A percentile compares a stretch with the other conserved stretches of the same genome.
Conservation (phyloP, 768 basidiomycete genomes). For the Suillus discolor region DNA sequence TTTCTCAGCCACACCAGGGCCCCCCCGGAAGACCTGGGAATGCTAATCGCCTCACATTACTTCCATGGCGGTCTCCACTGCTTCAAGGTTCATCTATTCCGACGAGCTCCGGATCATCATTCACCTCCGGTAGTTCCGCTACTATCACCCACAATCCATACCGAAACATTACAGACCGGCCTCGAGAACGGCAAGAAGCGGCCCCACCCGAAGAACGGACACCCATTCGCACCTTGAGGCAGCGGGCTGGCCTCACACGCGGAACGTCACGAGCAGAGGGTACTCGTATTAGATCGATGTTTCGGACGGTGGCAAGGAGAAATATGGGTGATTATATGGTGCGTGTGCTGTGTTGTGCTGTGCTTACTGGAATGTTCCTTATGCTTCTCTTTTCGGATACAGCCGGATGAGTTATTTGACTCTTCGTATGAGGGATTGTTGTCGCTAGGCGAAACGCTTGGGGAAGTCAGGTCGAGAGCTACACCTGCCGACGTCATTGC, state of each 20-base stretch:
- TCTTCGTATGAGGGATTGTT: constrained; percentile 73
- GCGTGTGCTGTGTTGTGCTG: constrained; percentile 23
- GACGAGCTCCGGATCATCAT: neutral
- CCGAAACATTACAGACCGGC: neutral
- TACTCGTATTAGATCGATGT: constrained; percentile 6
- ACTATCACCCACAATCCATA: neutral
- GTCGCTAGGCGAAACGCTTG: constrained; percentile 57
- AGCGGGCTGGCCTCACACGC: constrained; percentile 5
- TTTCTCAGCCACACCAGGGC: neutral
- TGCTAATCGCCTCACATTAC: neutral
- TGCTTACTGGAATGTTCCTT: constrained; percentile 11
- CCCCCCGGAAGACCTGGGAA: neutral
- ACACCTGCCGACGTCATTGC: constrained; percentile 65
- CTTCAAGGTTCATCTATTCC: neutral
- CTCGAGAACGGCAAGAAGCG: constrained; percentile 2
- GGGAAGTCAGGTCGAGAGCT: constrained; percentile 67
- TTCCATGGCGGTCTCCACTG: constrained; percentile 6
- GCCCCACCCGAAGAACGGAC: constrained; percentile 8
- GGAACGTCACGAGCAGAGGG: neutral
- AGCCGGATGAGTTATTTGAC: constrained; percentile 81
- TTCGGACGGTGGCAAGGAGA: constrained; percentile 20
- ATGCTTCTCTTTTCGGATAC: constrained; percentile 10
- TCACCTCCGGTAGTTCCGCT: neutral
- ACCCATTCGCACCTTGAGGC: constrained; percentile 7
- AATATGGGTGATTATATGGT: constrained; percentile 55